Evolutionary conservation across 768 basidiomycete species (phyloP).

Genomic region (Xerocomellus chrysenteron): DNA sequence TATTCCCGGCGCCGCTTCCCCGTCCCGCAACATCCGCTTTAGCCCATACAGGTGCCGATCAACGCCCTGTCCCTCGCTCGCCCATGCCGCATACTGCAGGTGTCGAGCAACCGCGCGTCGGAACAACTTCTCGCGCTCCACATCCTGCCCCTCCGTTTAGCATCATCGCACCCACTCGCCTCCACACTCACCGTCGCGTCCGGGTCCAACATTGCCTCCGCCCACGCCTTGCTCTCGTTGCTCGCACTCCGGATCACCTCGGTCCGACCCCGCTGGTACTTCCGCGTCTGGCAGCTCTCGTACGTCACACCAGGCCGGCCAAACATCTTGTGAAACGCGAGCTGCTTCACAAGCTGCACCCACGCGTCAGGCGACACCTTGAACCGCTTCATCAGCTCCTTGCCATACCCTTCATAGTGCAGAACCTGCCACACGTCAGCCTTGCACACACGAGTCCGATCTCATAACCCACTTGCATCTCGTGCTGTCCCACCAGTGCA

Average conservation of each 20-base stretch:
- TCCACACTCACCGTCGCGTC: conserved; percentile 42
- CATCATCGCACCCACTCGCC: background rate
- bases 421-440: conserved; percentile 50
- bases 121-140: conserved; percentile 64
- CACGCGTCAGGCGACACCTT: conserved; percentile 91
- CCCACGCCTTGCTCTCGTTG: conserved; percentile 80
- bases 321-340: conserved; percentile 89
- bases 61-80: conserved; percentile 91
- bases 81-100: conserved; percentile 84
- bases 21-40: conserved; percentile 73
- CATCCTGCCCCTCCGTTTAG: conserved; percentile 40
- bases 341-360: conserved; percentile 93
- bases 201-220: conserved; percentile 80
- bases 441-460: background rate
- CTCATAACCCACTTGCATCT: conserved; percentile 58
- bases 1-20: conserved; percentile 70
- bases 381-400: conserved; percentile 77
- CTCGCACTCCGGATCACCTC: conserved; percentile 92
- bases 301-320: conserved; percentile 79
- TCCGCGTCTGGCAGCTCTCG: conserved; percentile 92
- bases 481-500: conserved; percentile 71
- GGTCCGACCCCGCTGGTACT: conserved; percentile 86
- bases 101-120: conserved; percentile 77
- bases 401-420: conserved; percentile 89
- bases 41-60: conserved; percentile 95